Conservation (phyloP, 2,329 filamentous ascomycete species). For the Arthrobotrys megalospora region DNA sequence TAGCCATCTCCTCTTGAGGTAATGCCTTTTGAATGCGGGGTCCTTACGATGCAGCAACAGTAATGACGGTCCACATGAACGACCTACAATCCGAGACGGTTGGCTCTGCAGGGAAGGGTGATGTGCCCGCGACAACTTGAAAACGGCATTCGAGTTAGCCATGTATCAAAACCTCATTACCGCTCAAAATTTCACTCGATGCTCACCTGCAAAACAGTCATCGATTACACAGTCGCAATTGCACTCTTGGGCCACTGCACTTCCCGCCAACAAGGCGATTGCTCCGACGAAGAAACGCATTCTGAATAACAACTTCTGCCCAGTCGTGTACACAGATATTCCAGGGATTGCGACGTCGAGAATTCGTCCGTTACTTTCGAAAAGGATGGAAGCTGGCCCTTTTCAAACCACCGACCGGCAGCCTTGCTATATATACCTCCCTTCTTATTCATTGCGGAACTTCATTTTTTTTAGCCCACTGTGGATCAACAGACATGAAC, state of each 20-base stretch:
- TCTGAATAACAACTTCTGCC: slow-evolving; percentile 16
- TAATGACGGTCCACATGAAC: slow-evolving; percentile 33
- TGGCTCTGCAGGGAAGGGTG: slow-evolving; percentile 15
- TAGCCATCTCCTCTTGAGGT: neutral
- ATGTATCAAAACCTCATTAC: neutral
- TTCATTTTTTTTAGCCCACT: slow-evolving; percentile 17
- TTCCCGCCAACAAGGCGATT: slow-evolving; percentile 27
- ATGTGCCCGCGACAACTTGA: slow-evolving; percentile 33
- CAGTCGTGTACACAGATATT: slow-evolving; percentile 7
- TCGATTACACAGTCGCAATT: slow-evolving; percentile 28
- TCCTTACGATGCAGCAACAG: slow-evolving; percentile 32
- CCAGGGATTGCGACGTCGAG: slow-evolving; percentile 15
- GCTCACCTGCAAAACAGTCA: slow-evolving; percentile 20
- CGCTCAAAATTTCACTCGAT: neutral
- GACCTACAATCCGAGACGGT: slow-evolving; percentile 34
- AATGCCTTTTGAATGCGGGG: neutral
- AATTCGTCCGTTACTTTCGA: slow-evolving; percentile 9
- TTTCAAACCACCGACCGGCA: neutral
- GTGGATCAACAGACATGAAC: slow-evolving; percentile 11
- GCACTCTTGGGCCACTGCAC: slow-evolving; percentile 23
- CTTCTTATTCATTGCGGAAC: neutral
- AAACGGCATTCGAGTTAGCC: neutral
- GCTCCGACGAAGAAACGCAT: slow-evolving; percentile 45
- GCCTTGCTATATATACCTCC: slow-evolving; percentile 16
- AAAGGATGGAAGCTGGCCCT: neutral